Evolutionary conservation across 495 filamentous ascomycete genomes (phyloP).

Genomic region (Sordaria brevicollis): DNA sequence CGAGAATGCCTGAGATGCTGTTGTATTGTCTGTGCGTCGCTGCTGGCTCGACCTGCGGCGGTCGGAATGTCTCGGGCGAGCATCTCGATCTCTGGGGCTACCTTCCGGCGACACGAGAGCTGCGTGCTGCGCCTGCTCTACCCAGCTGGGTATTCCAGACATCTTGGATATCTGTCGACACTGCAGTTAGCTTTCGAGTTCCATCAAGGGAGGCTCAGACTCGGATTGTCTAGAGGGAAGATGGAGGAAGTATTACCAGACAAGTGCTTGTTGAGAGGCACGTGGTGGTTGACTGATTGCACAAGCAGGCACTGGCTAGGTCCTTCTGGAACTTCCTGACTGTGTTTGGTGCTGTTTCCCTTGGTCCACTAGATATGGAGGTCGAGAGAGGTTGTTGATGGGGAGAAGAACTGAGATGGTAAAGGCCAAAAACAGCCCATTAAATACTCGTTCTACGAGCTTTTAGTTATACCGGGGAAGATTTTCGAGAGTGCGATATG

Average conservation of each 20-base stretch:
- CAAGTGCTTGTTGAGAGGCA: not conserved
- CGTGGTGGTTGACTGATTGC: not conserved
- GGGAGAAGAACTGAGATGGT: not conserved
- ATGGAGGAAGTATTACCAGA: not conserved
- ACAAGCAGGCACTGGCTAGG: not conserved
- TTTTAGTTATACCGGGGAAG: too few relatives aligned
- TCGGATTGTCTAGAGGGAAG: not conserved
- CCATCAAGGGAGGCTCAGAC: not conserved
- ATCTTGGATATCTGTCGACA: not conserved
- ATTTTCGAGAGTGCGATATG: too few relatives aligned
- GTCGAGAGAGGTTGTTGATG: not conserved
- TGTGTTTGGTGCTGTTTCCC: not conserved
- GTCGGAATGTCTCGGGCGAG: not conserved
- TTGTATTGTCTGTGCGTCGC: slow-evolving; percentile 2
- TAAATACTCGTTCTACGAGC: too few relatives aligned
- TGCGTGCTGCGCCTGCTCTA: not conserved
- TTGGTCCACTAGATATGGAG: not conserved
- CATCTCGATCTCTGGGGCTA: not conserved
- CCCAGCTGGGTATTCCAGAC: not conserved
- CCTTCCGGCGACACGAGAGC: not conserved
- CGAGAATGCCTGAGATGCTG: slow-evolving; percentile 26
- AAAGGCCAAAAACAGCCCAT: not conserved
- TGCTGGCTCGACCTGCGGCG: not conserved
- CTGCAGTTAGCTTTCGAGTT: not conserved
- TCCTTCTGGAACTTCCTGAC: not conserved